Evolutionary conservation across 306 rosid genomes (phyloP).

Genomic region (Vigna nakashimae): DNA sequence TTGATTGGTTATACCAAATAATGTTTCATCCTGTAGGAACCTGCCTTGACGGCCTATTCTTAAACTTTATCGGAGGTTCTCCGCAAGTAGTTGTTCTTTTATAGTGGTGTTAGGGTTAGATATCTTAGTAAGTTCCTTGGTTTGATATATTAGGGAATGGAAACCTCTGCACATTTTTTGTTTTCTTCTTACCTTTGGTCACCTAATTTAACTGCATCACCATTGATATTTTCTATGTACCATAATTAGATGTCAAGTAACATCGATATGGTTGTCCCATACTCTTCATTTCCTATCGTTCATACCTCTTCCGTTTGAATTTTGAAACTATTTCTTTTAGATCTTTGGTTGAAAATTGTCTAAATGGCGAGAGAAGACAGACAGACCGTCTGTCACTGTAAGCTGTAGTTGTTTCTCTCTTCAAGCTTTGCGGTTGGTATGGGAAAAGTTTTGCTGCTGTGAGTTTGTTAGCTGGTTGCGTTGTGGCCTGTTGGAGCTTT

Average conservation of each 20-base stretch:
- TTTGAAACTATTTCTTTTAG: not conserved
- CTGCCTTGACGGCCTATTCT: not conserved
- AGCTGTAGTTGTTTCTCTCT: slow-evolving; percentile 1
- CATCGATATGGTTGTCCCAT: slow-evolving; percentile 34
- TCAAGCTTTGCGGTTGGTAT: not conserved
- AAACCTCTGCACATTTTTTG: slow-evolving; percentile 25
- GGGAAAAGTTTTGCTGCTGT: not conserved
- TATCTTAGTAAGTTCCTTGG: not conserved
- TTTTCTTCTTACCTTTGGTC: slow-evolving; percentile 21
- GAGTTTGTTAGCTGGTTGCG: not conserved
- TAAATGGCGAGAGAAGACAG: not conserved
- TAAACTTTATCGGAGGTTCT: not conserved
- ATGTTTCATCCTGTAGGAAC: slow-evolving; percentile 35
- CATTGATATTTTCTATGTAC: slow-evolving; percentile 9
- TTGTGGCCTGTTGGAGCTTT: not conserved
- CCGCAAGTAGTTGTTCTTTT: slow-evolving; percentile 9
- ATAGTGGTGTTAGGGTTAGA: not conserved
- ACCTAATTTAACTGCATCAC: slow-evolving; percentile 16
- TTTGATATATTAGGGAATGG: not conserved
- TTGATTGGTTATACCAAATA: slow-evolving; percentile 43
- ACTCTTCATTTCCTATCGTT: slow-evolving; percentile 32
- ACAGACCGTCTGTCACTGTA: slow-evolving; percentile 9
- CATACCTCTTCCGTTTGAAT: slow-evolving; percentile 15
- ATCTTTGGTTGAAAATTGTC: slow-evolving; percentile 31
- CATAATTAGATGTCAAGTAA: slow-evolving; percentile 37